Base-by-base conservation (phyloP, 1,139 yeast species). In the Saccharomyces hybrid region DNA sequence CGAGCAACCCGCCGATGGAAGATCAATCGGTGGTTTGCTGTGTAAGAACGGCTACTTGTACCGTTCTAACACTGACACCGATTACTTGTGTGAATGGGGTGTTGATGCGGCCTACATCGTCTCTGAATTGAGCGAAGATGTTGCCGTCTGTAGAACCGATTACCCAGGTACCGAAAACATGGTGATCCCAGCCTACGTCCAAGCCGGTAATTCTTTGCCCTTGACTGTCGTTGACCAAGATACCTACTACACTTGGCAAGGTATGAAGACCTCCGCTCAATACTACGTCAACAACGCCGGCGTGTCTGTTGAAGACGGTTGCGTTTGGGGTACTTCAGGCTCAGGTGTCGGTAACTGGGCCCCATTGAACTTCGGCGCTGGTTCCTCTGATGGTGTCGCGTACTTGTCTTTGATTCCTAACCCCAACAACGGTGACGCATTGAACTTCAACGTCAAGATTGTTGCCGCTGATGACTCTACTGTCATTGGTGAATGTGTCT, bases 281-380 rank as follows among this genome's bases (percentile, higher is more conserved):
- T 91, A 87, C 81, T 91, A 91, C 75, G 98, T 91, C 62, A 91
- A 91, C 83, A 81, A 91, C 69, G 97, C 97, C 55, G 97, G 97
- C 77, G 90, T 90, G 61, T 79, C 86, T 57, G 82, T 81, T 70
- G 83, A 83, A 71, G 90, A 88, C 60, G 98, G 97, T 63, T 91
- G 98, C 78, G 73, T 86, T 65, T 91, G 98, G 98, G 96, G 97
- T 70, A 71, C 81, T 50, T 67, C 78, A 14, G 88, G 90, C 59
- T 77, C 88, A 49, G 89, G 87, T 66, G 75, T 86, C 61, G 98
- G 98, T 75, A 91, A 91, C 86, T 93, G 96, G 96, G 96, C 98
- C 62, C 98, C 98, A 66, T 79, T 93, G 65, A 88, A 85, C 75
- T 81, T 91, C 65, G 98, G 98, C 71, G 88, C 97, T 57, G 97